Conservation (phyloP, 1,284 basidiomycete genomes). For the Cystobasidiaceae sp. region DNA sequence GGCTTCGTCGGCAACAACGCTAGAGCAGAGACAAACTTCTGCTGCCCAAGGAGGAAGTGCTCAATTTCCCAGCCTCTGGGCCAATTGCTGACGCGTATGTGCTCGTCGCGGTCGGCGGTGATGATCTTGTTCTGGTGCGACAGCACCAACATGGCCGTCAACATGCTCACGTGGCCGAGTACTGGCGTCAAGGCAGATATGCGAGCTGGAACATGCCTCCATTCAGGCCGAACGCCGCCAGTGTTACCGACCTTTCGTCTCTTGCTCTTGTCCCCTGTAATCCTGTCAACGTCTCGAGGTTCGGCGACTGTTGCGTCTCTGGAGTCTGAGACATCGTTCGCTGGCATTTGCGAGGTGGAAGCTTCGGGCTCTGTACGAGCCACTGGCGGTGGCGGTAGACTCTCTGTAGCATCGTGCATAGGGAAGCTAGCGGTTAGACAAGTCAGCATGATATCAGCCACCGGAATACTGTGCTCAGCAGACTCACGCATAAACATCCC, state of each 20-base stretch:
- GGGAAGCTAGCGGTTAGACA: slow-evolving; percentile 23
- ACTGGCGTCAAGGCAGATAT: slow-evolving; percentile 51
- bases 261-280: not conserved
- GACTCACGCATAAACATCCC: slow-evolving; percentile 67
- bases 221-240: slow-evolving; percentile 3
- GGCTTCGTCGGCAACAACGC: slow-evolving; percentile 59
- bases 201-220: slow-evolving; percentile 47
- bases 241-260: slow-evolving; percentile 12
- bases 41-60: slow-evolving; percentile 74
- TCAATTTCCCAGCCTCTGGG: slow-evolving; percentile 78
- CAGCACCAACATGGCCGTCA: slow-evolving; percentile 66
- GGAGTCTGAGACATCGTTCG: not conserved
- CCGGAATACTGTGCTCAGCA: no score
- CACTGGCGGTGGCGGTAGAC: slow-evolving; percentile 10
- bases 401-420: slow-evolving; percentile 5
- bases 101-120: slow-evolving; percentile 85
- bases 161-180: slow-evolving; percentile 76
- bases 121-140: slow-evolving; percentile 65
- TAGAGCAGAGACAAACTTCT: slow-evolving; percentile 76
- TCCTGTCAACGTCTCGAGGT: not conserved
- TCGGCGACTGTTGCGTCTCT: not conserved
- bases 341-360: slow-evolving; percentile 2
- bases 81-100: slow-evolving; percentile 83
- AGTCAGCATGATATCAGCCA: no score
- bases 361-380: slow-evolving; percentile 3